These are phyloP conservation scores for Vinca minor DNA, from an alignment of 257 asterid genomes.

Conservation along the genomic window DNA sequence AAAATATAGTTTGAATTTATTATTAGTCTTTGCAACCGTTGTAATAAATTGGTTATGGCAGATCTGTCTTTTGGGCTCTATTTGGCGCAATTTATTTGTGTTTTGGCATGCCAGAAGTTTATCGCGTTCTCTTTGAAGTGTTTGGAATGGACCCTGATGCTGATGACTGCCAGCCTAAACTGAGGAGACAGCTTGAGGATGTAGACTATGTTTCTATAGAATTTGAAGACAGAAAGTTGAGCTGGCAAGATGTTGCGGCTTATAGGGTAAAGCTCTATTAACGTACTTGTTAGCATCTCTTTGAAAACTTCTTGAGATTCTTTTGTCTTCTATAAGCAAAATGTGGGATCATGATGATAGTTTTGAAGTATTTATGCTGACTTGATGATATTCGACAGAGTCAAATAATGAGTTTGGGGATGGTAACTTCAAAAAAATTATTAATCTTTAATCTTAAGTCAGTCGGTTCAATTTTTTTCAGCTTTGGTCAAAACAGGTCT, in stretches of 20 bases:
- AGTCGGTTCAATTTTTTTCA: too few relatives aligned
- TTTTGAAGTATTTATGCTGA: too few relatives aligned
- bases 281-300: background rate
- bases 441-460: too few relatives aligned
- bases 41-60: constrained; percentile 23
- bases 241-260: constrained; percentile 92
- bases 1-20: background rate
- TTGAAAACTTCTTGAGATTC: background rate
- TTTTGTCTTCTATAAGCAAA: background rate
- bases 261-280: constrained; percentile 48
- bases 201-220: constrained; percentile 89
- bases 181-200: constrained; percentile 92
- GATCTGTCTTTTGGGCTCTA: constrained; percentile 96
- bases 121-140: constrained; percentile 92
- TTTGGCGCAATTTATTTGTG: constrained; percentile 97
- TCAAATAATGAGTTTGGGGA: too few relatives aligned
- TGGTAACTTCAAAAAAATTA: too few relatives aligned
- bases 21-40: background rate
- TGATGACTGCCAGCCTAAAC: constrained; percentile 92
- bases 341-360: too few relatives aligned
- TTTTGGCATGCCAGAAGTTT: constrained; percentile 97
- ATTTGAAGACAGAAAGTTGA: constrained; percentile 67
- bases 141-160: constrained; percentile 95
- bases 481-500: too few relatives aligned
- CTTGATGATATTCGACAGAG: background rate